A percentile compares a stretch with the other conserved stretches of the same genome.
These are phyloP conservation scores for Fusarium sacchari DNA, from an alignment of 2,329 filamentous ascomycete species.

Conservation along the genomic window DNA sequence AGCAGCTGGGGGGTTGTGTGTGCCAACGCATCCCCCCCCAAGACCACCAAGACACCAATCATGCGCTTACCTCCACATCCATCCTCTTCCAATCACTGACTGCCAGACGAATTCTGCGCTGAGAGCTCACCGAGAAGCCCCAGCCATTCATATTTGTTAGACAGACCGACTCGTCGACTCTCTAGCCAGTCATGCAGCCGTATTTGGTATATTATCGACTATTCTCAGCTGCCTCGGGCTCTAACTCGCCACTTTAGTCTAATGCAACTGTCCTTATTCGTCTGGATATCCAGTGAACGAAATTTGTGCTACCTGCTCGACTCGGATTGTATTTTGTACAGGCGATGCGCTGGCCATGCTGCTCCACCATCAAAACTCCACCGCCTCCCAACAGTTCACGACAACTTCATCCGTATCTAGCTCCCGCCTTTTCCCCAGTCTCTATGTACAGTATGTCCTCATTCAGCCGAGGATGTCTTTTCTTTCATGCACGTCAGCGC, in stretches of 20 bases:
- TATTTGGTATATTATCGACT: slow-evolving; percentile 8
- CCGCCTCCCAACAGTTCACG: slow-evolving; percentile 40
- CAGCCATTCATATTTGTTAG: slow-evolving; percentile 30
- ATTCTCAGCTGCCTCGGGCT: slow-evolving; percentile 26
- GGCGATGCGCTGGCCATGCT: slow-evolving; percentile 39
- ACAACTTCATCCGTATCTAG: slow-evolving; percentile 21
- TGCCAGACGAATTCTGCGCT: slow-evolving; percentile 35
- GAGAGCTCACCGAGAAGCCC: slow-evolving; percentile 22
- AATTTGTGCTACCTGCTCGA: slow-evolving; percentile 23
- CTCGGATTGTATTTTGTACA: slow-evolving; percentile 24
- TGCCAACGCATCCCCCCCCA: slow-evolving; percentile 40
- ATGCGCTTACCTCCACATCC: slow-evolving; percentile 40
- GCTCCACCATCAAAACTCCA: slow-evolving; percentile 36
- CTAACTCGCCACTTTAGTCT: slow-evolving; percentile 19
- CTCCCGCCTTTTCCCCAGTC: slow-evolving; percentile 29
- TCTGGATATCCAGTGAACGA: slow-evolving; percentile 8
- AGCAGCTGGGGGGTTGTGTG: slow-evolving; percentile 22
- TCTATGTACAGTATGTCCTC: slow-evolving; percentile 11
- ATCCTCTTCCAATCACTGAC: slow-evolving; percentile 36
- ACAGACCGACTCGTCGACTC: slow-evolving; percentile 32
- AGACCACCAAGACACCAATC: slow-evolving; percentile 42
- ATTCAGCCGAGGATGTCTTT: slow-evolving; percentile 32
- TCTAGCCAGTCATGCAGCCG: slow-evolving; percentile 32
- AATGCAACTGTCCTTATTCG: slow-evolving; percentile 19
- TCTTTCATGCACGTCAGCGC: slow-evolving; percentile 43